Evolutionary conservation across 2,329 filamentous ascomycete species (phyloP), one percentile per base, ranked within the genome.

Genomic region (Drechslerella coelobrocha): DNA sequence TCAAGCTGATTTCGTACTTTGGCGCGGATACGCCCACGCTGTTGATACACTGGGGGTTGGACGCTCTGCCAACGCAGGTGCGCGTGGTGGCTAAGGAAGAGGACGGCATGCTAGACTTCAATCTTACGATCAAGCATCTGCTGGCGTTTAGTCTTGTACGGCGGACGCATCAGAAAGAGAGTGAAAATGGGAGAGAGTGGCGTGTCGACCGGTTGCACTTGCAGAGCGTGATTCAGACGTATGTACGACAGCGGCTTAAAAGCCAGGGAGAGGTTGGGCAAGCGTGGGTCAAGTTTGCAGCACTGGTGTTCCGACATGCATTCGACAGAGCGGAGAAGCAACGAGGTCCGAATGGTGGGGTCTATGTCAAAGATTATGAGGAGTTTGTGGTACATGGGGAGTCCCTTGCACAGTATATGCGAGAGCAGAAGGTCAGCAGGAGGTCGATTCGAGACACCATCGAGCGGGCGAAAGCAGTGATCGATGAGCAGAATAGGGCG

Each of bases 11-110:
- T 12, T 84, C 84, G 1, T 89, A 89, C 74, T 86, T 88, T 59
- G 84, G 85, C 41, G 85, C 86, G 61, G 82, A 86, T 61, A 81
- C 89, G 3, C 88, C 88, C 0, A 85, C 89, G 21, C 86, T 87
- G 61, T 84, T 90, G 81, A 79, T 90, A 10, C 53, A 71, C 26
- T 74, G 74, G 60, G 75, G 75, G 1, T 34, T 76, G 19, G 71
- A 69, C 17, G 54, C 63, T 29, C 51, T 75, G 17, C 66, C 61
- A 8, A 37, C 52, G 1, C 47, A 72, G 8, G 61, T 74, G 21
- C 59, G 62, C 27, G 52, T 76, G 9, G 61, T 75, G 14, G 71
- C 75, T 19, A 74, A 73, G 56, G 73, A 75, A 34, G 73, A 63
- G 31, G 71, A 74, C 27, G 73, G 73, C 6, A 60, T 53, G 48